Evolutionary conservation across 2,329 filamentous ascomycete genomes (phyloP).

Genomic region (Nothophaeocryptopus gaeumannii): DNA sequence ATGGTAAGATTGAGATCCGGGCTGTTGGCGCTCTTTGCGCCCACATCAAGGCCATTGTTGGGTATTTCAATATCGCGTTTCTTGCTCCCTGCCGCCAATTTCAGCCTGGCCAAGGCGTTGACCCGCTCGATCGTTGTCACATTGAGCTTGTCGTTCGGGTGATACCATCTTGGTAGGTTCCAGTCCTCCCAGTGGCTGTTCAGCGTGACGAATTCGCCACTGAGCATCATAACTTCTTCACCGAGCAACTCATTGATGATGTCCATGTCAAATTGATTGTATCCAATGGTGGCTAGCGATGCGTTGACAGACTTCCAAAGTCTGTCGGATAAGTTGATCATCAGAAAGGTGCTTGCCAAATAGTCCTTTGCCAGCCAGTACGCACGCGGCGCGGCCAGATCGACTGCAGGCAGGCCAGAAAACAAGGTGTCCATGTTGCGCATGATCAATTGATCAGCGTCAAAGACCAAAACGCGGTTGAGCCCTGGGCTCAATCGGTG

Average conservation of each 20-base stretch:
- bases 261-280: constrained; percentile 33
- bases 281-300: constrained; percentile 18
- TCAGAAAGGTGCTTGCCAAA: constrained; percentile 31
- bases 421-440: constrained; percentile 32
- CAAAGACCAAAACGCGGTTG: constrained; percentile 26
- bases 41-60: too few species aligned
- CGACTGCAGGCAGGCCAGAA: constrained; percentile 22
- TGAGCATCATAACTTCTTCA: constrained; percentile 29
- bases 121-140: constrained; percentile 17
- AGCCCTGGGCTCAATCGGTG: constrained; percentile 26
- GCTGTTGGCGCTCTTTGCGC: too few species aligned
- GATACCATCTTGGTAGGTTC: constrained; percentile 32
- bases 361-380: constrained; percentile 32
- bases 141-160: constrained; percentile 15
- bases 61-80: too few species aligned
- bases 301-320: constrained; percentile 26
- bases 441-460: constrained; percentile 32
- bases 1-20: too few species aligned
- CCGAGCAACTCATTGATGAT: constrained; percentile 30
- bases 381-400: constrained; percentile 31
- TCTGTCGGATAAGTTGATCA: constrained; percentile 28
- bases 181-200: constrained; percentile 35
- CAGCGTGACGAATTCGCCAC: constrained; percentile 27
- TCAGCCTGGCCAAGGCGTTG: constrained; percentile 12
- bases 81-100: too few species aligned